phyloP scores from a whole-genome alignment of 1,284 basidiomycete genomes.

The Microbotryum saponariae region DNA sequence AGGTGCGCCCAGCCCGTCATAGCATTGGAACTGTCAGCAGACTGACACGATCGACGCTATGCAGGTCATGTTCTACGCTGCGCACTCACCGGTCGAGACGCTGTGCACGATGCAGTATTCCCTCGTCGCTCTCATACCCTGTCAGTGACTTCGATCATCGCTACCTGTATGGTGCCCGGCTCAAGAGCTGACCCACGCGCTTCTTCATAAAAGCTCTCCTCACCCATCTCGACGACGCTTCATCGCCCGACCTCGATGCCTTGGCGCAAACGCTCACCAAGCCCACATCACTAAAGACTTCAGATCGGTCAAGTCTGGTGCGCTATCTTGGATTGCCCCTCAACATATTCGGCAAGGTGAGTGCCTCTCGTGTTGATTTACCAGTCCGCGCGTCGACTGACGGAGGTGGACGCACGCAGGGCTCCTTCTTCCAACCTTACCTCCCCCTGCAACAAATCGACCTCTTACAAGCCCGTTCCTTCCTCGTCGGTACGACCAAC shows the following conservation, averaged over 20 bases:
- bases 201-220: conserved; percentile 54
- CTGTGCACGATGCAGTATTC: conserved; percentile 98
- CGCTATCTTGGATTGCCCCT: conserved; percentile 85
- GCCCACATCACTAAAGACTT: conserved; percentile 75
- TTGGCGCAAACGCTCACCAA: conserved; percentile 56
- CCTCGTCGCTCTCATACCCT: conserved; percentile 48
- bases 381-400: background rate
- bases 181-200: background rate
- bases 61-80: conserved; percentile 89
- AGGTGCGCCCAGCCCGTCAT: conserved; percentile 44
- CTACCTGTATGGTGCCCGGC: conserved; percentile 4
- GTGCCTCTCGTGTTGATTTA: background rate
- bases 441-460: conserved; percentile 93
- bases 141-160: conserved; percentile 9
- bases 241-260: conserved; percentile 73
- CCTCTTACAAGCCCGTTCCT: conserved; percentile 69
- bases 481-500: conserved; percentile 84
- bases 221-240: conserved; percentile 81
- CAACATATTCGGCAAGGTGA: conserved; percentile 48
- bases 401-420: conserved; percentile 44
- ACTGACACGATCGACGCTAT: background rate
- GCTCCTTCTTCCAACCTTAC: conserved; percentile 96
- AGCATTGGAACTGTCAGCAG: background rate
- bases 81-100: conserved; percentile 77
- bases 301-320: conserved; percentile 83